Evolutionary conservation across 306 rosid species (phyloP).

Genomic region (Prunus fruticosa): DNA sequence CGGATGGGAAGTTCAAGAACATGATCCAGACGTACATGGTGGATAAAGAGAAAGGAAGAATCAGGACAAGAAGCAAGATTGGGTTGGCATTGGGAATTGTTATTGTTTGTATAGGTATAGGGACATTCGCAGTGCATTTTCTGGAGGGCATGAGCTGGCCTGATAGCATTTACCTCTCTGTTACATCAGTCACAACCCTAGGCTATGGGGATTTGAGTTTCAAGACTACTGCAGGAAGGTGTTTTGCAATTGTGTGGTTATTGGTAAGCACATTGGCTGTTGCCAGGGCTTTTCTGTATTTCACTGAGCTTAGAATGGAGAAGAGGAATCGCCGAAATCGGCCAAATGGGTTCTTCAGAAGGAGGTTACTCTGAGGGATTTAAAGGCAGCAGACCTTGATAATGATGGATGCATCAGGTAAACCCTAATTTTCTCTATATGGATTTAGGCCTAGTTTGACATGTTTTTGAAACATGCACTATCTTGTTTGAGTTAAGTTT

Average conservation of each 20-base stretch:
- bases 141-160: conserved; percentile 50
- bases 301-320: conserved; percentile 60
- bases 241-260: conserved; percentile 67
- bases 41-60: conserved; percentile 62
- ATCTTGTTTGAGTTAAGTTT: background rate
- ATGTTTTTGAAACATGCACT: background rate
- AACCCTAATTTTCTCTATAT: background rate
- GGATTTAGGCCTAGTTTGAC: background rate
- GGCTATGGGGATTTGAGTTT: conserved; percentile 71
- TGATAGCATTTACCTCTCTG: conserved; percentile 58
- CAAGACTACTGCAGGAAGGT: conserved; percentile 43
- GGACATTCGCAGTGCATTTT: conserved; percentile 43
- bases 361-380: conserved; percentile 60
- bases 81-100: conserved; percentile 47
- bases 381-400: conserved; percentile 66
- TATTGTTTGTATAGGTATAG: conserved; percentile 50
- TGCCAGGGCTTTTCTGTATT: conserved; percentile 60
- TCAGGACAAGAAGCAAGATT: conserved; percentile 70
- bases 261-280: conserved; percentile 66
- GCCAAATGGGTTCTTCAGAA: conserved; percentile 58
- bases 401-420: conserved; percentile 83
- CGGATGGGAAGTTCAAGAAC: conserved; percentile 47
- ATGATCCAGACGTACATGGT: conserved; percentile 46
- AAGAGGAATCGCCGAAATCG: conserved; percentile 54
- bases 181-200: conserved; percentile 71